These are phyloP conservation scores for Tuber borchii DNA, from an alignment of 495 filamentous ascomycete species.

Conservation along the genomic window DNA sequence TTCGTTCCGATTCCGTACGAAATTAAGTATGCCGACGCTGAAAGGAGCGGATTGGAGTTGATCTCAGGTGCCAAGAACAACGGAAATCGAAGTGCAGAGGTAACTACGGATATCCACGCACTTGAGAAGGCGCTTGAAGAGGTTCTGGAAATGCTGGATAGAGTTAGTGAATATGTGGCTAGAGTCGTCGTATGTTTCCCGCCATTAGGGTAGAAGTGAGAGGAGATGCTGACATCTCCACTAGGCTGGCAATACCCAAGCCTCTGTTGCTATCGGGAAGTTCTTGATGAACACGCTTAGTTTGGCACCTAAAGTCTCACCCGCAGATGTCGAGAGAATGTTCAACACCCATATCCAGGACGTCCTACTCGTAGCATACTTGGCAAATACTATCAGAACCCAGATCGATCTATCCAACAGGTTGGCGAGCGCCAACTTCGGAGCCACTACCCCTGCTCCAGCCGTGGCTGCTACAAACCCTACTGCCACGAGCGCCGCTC, in stretches of 20 bases:
- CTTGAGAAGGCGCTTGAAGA: conserved; percentile 77
- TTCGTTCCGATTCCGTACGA: conserved; percentile 96
- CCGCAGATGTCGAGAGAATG: conserved; percentile 81
- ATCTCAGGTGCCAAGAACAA: conserved; percentile 72
- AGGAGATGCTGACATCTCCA: conserved; percentile 30
- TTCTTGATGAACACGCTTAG: conserved; percentile 86
- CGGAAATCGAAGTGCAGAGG: conserved; percentile 62
- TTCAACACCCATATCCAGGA: conserved; percentile 99
- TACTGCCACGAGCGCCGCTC: background rate
- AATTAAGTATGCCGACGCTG: conserved; percentile 80
- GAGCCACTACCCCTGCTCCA: background rate
- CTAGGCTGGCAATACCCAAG: conserved; percentile 53
- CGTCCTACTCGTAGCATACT: conserved; percentile 90
- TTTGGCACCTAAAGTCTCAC: conserved; percentile 86
- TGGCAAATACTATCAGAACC: conserved; percentile 96
- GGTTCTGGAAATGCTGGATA: conserved; percentile 77
- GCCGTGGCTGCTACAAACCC: background rate
- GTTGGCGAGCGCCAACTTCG: conserved; percentile 56
- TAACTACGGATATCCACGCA: conserved; percentile 80
- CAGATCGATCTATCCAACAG: conserved; percentile 97
- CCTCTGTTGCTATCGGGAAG: conserved; percentile 83
- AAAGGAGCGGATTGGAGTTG: conserved; percentile 83
- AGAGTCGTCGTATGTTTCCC: conserved; percentile 57
- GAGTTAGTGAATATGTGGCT: conserved; percentile 81
- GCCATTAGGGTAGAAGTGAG: background rate